Evolutionary conservation across 306 rosid species (phyloP), one percentile per base, ranked within the genome.

Genomic region (Ammopiptanthus mongolicus): DNA sequence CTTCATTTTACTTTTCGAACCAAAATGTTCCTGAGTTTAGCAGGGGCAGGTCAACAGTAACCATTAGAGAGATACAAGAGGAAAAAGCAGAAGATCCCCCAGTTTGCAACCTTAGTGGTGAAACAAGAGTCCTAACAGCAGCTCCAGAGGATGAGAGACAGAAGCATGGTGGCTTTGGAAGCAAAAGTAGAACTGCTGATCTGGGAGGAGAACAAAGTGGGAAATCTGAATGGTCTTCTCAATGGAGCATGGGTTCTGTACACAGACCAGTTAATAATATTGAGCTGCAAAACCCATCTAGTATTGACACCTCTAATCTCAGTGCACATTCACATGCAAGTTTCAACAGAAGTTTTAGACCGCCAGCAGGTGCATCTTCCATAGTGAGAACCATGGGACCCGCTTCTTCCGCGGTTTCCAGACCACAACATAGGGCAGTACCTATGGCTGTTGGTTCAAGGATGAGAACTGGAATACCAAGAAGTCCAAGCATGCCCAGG

Each of bases 11-110:
- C 78, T 65, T 87, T 58, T 56, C 94, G 28, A 84, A 87, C 69
- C 85, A 44, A 73, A 44, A 53, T 69, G 82, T 67, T 61, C 87
- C 90, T 3, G 76, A 85, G 39, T 64, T 84, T 58, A 75, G 69
- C 50, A 70, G 86, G 53, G 83, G 87, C 28, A 84, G 84, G 64
- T 88, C 96, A 66, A 88, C 86, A 0, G 92, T 92, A 70, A 87
- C 91, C 75, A 92, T 92, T 60, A 87, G 78, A 75, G 97, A 92
- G 82, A 85, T 88, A 85, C 92, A 85, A 53, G 96, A 88, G 53
- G 94, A 88, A 64, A 87, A 77, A 69, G 37, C 65, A 25, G 96
- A 88, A 77, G 80, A 82, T 46, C 78, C 84, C 55, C 65, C 74
- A 69, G 71, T 48, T 47, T 73, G 84, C 57, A 77, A 63, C 75